Evolutionary conservation across 176 grass and related monocot genomes (phyloP).

Genomic region (Phragmites australis): DNA sequence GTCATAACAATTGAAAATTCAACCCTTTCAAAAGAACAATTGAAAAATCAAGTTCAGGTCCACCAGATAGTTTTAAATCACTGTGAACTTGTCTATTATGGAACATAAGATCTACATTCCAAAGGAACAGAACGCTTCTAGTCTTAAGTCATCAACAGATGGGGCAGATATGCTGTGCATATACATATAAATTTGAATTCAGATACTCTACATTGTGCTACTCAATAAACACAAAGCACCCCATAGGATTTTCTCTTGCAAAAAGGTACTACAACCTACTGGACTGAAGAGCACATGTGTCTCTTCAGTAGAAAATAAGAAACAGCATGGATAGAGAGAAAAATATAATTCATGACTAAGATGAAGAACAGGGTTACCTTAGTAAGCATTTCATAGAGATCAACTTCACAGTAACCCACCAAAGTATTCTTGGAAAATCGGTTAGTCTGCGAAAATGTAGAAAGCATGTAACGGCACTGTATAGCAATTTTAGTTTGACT

Average conservation of each 20-base stretch:
- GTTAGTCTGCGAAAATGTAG: conserved; percentile 67
- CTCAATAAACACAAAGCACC: not conserved
- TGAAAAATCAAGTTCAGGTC: conserved; percentile 19
- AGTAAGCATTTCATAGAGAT: conserved; percentile 80
- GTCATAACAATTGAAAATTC: not conserved
- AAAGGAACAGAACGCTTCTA: not conserved
- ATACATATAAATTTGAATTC: not conserved
- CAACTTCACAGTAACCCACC: conserved; percentile 95
- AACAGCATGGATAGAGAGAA: not conserved
- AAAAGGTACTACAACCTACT: not conserved
- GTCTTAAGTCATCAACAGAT: conserved; percentile 7
- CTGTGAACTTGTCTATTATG: not conserved
- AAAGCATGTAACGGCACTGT: conserved; percentile 28
- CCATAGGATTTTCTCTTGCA: not conserved
- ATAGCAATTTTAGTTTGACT: conserved; percentile 1
- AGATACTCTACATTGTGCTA: not conserved
- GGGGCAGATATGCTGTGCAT: not conserved
- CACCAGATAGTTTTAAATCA: not conserved
- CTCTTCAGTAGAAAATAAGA: not conserved
- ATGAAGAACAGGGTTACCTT: conserved; percentile 52
- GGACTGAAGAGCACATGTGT: not conserved
- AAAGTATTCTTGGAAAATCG: conserved; percentile 88
- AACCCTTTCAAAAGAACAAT: too few species aligned
- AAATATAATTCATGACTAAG: not conserved
- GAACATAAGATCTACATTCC: not conserved